Conservation (phyloP, 352 stramenopile genomes). For the Paralagenidium karlingii region DNA sequence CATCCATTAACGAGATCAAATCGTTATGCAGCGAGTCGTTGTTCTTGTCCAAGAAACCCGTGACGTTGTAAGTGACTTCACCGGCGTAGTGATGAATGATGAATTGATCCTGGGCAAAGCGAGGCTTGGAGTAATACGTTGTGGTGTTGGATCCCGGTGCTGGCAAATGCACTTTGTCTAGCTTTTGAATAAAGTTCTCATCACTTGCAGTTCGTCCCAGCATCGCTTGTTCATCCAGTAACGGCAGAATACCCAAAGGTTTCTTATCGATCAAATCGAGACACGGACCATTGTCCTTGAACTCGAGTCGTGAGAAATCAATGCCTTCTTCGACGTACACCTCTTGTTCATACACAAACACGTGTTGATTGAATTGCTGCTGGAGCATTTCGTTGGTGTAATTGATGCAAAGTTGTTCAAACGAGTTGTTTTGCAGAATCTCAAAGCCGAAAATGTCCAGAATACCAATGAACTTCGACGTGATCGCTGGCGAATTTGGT, state of each 20-base stretch:
- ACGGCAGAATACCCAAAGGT: constrained; percentile 80
- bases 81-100: constrained; percentile 96
- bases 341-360: constrained; percentile 96
- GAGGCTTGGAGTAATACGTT: constrained; percentile 80
- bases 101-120: constrained; percentile 88
- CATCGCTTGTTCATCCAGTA: constrained; percentile 96
- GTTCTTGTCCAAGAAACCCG: constrained; percentile 97
- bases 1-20: constrained; percentile 80
- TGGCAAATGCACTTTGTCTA: constrained; percentile 80
- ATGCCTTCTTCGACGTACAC: constrained; percentile 96
- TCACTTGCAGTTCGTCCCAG: constrained; percentile 83
- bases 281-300: constrained; percentile 89
- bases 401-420: constrained; percentile 95
- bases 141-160: constrained; percentile 69
- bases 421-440: constrained; percentile 87
- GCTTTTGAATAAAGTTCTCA: constrained; percentile 86
- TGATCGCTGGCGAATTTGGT: background rate
- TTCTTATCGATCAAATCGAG: constrained; percentile 92
- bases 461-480: constrained; percentile 87
- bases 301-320: constrained; percentile 83
- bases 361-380: constrained; percentile 92
- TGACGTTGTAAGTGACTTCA: constrained; percentile 93
- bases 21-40: constrained; percentile 93
- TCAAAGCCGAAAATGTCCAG: constrained; percentile 98
- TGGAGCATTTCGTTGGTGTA: constrained; percentile 95